These are phyloP conservation scores for Boletus sp. DNA, from an alignment of 768 basidiomycete genomes.

Conservation along the genomic window DNA sequence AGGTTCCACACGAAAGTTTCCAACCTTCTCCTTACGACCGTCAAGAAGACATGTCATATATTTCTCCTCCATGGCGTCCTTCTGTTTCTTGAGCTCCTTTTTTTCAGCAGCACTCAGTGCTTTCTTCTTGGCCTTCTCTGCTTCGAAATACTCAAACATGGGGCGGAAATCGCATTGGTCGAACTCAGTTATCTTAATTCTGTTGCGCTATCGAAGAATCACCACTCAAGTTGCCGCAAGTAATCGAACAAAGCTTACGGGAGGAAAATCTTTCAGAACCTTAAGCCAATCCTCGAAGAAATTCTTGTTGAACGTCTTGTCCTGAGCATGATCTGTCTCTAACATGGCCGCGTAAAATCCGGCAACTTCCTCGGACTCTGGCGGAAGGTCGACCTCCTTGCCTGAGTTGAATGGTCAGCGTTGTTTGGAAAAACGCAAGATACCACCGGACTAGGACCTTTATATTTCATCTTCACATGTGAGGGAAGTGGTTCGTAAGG, in stretches of 20 bases:
- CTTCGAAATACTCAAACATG: constrained; percentile 91
- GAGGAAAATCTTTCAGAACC: constrained; percentile 75
- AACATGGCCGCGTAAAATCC: constrained; percentile 93
- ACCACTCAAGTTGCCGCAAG: constrained; percentile 4
- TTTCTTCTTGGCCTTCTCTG: constrained; percentile 92
- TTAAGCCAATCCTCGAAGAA: constrained; percentile 90
- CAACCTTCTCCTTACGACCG: constrained; percentile 96
- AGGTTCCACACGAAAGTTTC: constrained; percentile 97
- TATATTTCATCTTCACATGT: constrained; percentile 90
- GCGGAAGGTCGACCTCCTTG: constrained; percentile 71
- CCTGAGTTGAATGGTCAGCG: constrained; percentile 46
- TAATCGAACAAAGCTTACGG: constrained; percentile 50
- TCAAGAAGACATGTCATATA: constrained; percentile 88
- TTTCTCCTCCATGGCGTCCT: constrained; percentile 79
- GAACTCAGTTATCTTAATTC: constrained; percentile 70
- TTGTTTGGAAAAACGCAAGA: constrained; percentile 5
- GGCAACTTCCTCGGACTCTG: constrained; percentile 92
- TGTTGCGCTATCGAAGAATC: constrained; percentile 50
- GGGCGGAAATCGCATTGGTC: constrained; percentile 90
- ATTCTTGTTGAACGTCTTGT: constrained; percentile 86
- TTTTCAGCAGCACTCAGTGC: constrained; percentile 80
- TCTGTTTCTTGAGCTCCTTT: constrained; percentile 83
- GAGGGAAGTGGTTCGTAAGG: constrained; percentile 84
- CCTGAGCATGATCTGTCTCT: constrained; percentile 89
- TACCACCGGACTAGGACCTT: constrained; percentile 53